Evolutionary conservation across 305 asterid genomes (phyloP).

Genomic region (Plantago rigida): DNA sequence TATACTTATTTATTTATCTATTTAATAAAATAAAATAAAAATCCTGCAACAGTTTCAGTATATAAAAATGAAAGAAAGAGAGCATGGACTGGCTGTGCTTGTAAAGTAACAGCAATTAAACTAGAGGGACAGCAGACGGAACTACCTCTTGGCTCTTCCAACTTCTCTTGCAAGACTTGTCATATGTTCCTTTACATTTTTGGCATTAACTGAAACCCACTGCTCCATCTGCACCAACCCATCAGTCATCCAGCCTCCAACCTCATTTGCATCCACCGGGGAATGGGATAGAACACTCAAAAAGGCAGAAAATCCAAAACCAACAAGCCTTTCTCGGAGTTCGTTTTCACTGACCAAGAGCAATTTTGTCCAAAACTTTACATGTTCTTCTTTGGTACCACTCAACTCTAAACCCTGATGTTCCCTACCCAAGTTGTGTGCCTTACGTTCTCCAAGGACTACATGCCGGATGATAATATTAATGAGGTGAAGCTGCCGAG

Average conservation of each 20-base stretch:
- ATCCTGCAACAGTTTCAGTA: no score
- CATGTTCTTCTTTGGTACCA: conserved; percentile 29
- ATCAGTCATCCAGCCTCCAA: conserved; percentile 40
- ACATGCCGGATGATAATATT: conserved; percentile 58
- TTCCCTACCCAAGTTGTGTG: conserved; percentile 25
- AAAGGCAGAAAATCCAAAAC: conserved; percentile 39
- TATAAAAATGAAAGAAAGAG: no score
- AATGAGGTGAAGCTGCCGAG: conserved; percentile 66
- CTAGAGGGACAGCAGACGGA: no score
- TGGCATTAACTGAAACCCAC: conserved; percentile 46
- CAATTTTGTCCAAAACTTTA: conserved; percentile 49
- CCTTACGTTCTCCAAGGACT: conserved; percentile 35
- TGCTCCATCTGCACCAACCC: conserved; percentile 69
- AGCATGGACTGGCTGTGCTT: no score
- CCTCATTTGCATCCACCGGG: conserved; percentile 17
- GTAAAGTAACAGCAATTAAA: no score
- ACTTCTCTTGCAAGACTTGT: conserved; percentile 45
- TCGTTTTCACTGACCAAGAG: conserved; percentile 55
- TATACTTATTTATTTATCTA: no score
- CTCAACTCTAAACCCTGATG: conserved; percentile 27
- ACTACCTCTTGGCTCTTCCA: conserved; percentile 49
- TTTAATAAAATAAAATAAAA: no score
- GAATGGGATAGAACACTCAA: conserved; percentile 8
- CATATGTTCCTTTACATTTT: conserved; percentile 39
- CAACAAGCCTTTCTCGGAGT: conserved; percentile 63